A percentile compares a stretch with the other conserved stretches of the same genome.
Evolutionary conservation across 345 rosid species (phyloP).

Genomic region (Eucalyptus albens): DNA sequence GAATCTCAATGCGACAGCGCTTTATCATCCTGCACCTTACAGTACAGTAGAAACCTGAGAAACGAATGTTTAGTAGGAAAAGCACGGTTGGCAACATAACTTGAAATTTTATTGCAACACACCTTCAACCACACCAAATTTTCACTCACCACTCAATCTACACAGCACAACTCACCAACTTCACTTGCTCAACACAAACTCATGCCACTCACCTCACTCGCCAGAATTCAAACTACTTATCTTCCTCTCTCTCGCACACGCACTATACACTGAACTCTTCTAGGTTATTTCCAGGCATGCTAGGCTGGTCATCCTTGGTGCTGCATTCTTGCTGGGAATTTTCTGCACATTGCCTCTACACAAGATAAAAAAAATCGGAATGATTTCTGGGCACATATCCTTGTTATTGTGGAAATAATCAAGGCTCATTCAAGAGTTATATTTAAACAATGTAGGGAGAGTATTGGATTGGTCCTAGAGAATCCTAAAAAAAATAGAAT

Average conservation of each 20-base stretch:
- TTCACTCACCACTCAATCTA: not conserved
- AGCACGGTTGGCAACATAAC: not conserved
- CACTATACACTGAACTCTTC: not conserved
- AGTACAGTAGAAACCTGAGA: not conserved
- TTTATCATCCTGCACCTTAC: not conserved
- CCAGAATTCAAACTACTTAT: not conserved
- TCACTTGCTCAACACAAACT: not conserved
- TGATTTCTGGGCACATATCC: not conserved
- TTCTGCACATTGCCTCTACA: not conserved
- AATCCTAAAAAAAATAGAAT: not conserved
- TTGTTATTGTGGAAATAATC: not conserved
- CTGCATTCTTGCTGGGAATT: not conserved
- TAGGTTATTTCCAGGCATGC: not conserved
- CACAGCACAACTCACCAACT: not conserved
- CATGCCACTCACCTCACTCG: not conserved
- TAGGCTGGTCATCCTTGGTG: not conserved
- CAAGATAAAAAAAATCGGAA: not conserved
- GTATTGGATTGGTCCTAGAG: not conserved
- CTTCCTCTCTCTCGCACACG: not conserved
- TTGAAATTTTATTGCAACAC: not conserved
- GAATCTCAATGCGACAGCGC: no score
- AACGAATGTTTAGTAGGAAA: not conserved
- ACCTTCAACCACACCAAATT: not conserved
- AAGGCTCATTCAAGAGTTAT: not conserved
- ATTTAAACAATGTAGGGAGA: not conserved